Evolutionary conservation across 2,329 filamentous ascomycete species (phyloP).

Genomic region (Penicillium sp.): DNA sequence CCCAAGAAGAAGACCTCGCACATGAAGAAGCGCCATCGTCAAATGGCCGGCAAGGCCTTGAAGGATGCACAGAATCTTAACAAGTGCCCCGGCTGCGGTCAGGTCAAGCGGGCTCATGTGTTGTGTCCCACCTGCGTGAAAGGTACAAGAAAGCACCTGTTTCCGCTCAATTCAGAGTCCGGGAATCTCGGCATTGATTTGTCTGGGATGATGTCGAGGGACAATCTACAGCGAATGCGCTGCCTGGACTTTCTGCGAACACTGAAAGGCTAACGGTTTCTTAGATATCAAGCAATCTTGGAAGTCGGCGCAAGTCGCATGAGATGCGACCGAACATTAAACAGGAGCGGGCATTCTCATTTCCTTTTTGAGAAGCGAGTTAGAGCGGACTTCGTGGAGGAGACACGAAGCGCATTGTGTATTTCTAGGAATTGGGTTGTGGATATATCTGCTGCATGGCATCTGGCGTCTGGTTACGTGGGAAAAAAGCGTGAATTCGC

Average conservation of each 20-base stretch:
- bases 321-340: conserved; percentile 20
- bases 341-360: neutral
- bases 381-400: neutral
- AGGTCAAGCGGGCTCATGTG: conserved; percentile 84
- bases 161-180: neutral
- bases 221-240: conserved; percentile 4
- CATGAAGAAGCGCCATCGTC: conserved; percentile 89
- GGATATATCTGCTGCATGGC: conserved; percentile 44
- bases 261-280: conserved; percentile 12
- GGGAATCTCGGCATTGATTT: neutral
- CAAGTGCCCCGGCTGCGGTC: conserved; percentile 87
- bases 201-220: no score
- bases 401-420: conserved; percentile 29
- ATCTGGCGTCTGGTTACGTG: conserved; percentile 44
- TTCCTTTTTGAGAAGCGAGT: neutral
- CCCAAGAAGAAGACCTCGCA: conserved; percentile 99
- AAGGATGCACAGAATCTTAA: conserved; percentile 88
- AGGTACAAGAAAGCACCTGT: conserved; percentile 61
- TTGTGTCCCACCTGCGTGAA: conserved; percentile 86
- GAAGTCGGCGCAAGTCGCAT: conserved; percentile 45
- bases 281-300: conserved; percentile 56
- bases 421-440: conserved; percentile 32
- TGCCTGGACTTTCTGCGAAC: neutral
- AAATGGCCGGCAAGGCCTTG: conserved; percentile 93
- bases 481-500: conserved; percentile 18